Evolutionary conservation across 805 yeast species (phyloP).

Genomic region (Lachancea kluyveri): DNA sequence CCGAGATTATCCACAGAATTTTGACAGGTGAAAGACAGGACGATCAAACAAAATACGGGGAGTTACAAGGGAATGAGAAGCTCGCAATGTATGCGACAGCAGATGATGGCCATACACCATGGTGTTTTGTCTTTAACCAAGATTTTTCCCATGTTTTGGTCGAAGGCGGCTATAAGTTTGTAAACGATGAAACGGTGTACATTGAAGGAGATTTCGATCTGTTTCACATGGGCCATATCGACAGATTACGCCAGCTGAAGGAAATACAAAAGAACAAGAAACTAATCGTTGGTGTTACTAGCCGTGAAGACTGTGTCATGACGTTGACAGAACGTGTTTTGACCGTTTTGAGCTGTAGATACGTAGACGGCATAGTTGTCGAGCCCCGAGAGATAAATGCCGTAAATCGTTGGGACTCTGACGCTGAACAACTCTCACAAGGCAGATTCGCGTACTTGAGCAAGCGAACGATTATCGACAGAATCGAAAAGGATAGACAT

Average conservation of each 20-base stretch:
- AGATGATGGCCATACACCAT: conserved; percentile 46
- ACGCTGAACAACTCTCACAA: conserved; percentile 37
- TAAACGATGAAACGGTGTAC: conserved; percentile 32
- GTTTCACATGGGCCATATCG: conserved; percentile 90
- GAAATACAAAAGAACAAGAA: conserved; percentile 61
- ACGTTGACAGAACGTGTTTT: conserved; percentile 77
- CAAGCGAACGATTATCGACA: conserved; percentile 61
- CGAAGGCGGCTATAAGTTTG: conserved; percentile 15
- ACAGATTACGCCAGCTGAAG: conserved; percentile 49
- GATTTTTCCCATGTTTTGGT: conserved; percentile 28
- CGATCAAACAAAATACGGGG: no score
- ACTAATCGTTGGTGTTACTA: conserved; percentile 52
- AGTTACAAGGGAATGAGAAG: conserved; percentile 13
- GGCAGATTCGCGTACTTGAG: conserved; percentile 63
- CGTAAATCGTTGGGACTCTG: conserved; percentile 28
- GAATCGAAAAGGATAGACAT: conserved; percentile 64
- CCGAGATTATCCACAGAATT: conserved; percentile 90
- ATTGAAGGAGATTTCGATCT: conserved; percentile 86
- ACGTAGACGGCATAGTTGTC: conserved; percentile 72
- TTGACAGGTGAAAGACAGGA: conserved; percentile 29
- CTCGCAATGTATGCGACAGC: conserved; percentile 54
- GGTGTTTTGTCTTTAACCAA: conserved; percentile 51
- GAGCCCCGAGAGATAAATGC: conserved; percentile 18
- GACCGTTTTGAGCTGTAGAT: conserved; percentile 82
- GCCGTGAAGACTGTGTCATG: conserved; percentile 77